phyloP scores from a whole-genome alignment of 2,329 filamentous ascomycete species.

The Dactylella cylindrospora region DNA sequence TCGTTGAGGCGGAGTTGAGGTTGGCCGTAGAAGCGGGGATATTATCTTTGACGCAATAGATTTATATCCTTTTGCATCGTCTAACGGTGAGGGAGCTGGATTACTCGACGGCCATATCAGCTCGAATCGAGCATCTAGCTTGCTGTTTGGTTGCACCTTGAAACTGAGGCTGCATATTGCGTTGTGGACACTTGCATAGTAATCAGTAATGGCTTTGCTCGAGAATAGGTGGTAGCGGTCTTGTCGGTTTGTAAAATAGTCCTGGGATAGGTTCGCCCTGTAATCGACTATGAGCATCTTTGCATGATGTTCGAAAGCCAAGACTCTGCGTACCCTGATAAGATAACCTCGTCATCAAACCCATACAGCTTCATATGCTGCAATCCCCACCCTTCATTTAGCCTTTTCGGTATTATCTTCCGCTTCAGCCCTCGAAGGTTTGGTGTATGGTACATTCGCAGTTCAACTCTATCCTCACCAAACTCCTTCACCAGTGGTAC shows the following conservation, averaged over 20 bases:
- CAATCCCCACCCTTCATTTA: constrained; percentile 97
- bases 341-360: constrained; percentile 89
- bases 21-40: constrained; percentile 64
- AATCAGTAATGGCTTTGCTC: constrained; percentile 74
- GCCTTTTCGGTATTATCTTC: constrained; percentile 77
- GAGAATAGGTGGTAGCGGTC: constrained; percentile 92
- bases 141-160: constrained; percentile 65
- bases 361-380: constrained; percentile 99
- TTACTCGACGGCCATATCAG: constrained; percentile 76
- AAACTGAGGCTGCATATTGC: constrained; percentile 81
- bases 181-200: constrained; percentile 76
- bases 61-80: constrained; percentile 69
- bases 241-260: constrained; percentile 95
- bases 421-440: constrained; percentile 88
- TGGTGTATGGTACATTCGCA: constrained; percentile 97
- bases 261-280: constrained; percentile 80
- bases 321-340: constrained; percentile 70
- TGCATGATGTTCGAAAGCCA: neutral
- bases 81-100: constrained; percentile 71
- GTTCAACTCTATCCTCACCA: constrained; percentile 78
- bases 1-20: constrained; percentile 48
- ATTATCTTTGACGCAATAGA: constrained; percentile 67
- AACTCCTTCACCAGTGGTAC: constrained; percentile 82
- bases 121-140: constrained; percentile 60
- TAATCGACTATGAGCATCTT: neutral